Base-by-base conservation (phyloP, 169 alveolate genomes). In the Eimeria brunetti region DNA sequence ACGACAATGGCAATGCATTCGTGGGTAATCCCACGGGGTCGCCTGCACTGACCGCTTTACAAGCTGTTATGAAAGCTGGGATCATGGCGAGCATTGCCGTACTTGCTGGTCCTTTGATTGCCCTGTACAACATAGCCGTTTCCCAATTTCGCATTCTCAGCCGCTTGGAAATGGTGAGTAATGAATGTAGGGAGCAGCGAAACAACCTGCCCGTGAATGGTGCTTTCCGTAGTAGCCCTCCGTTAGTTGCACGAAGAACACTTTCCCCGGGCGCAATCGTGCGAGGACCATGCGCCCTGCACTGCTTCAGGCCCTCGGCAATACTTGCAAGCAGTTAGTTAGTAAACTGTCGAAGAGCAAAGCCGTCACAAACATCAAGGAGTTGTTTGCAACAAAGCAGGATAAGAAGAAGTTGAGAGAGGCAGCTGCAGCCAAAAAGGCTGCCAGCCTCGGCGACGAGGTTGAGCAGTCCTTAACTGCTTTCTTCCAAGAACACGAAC, bases 131-230 rank as follows among this genome's bases (percentile, higher is more conserved):
- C 41, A 80, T 91, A n/a, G 95, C 95, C 44, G 95, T 80, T 24
- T 91, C 95, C 4, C 67, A 91, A 46, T 36, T 91, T 64, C 53
- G 56, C 64, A 62, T 91, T 49, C 91, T 91, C 44, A 51, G 91
- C 12, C 90, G 95, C 49, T 38, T 91, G 67, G 95, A 91, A 60
- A 91, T 91, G 95, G 95, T 91, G 88, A 91, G 95, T 22, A 46
- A 7, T 12, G 51, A 33, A 41, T 33, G 49, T 73, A 60, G 7
- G 58, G 78, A 18, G 49, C 27, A 33, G 41, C 33, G 60, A n/a
- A 18, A 81, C 38, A 53, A 16, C 41, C 0, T 44, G 20, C 38
- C 0, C 62, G 16, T 38, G 49, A 78, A 27, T 78, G 53, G 4
- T 38, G 83, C 33, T 36, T 20, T 38, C 12, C 38, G 30, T 73